Evolutionary conservation across 306 rosid species (phyloP).

Genomic region (Hippophae gyantsensis): DNA sequence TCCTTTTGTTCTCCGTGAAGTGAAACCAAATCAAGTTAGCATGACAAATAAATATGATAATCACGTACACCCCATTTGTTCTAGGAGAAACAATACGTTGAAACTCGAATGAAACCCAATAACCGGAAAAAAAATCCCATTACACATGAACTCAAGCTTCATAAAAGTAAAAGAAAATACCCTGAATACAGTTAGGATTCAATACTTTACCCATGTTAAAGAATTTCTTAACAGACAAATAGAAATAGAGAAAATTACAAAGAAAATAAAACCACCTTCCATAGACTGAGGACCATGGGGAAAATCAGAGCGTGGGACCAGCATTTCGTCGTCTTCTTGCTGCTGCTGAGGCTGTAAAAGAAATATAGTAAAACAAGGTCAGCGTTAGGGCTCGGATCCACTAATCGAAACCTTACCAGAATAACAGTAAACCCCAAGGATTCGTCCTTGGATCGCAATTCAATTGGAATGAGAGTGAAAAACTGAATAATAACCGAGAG

Average conservation of each 20-base stretch:
- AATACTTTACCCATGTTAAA: too few relatives aligned
- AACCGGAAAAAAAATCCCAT: too few relatives aligned
- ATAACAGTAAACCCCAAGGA: conserved; percentile 2
- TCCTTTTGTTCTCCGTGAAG: too few relatives aligned
- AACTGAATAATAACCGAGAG: neutral
- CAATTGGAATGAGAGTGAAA: conserved; percentile 8
- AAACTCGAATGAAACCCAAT: too few relatives aligned
- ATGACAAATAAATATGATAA: too few relatives aligned
- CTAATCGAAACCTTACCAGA: conserved; percentile 24
- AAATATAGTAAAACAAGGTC: neutral
- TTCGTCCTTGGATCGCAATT: conserved; percentile 15
- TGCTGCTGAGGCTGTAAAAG: conserved; percentile 22
- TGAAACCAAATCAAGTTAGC: too few relatives aligned
- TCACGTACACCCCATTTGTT: too few relatives aligned
- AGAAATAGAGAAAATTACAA: neutral
- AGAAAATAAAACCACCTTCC: conserved; percentile 25
- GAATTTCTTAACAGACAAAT: neutral
- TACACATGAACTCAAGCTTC: too few relatives aligned
- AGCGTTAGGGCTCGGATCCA: conserved; percentile 24
- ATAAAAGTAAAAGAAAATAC: too few relatives aligned
- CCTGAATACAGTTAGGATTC: too few relatives aligned
- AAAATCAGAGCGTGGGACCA: conserved; percentile 31
- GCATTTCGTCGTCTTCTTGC: conserved; percentile 44
- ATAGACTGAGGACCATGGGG: conserved; percentile 47
- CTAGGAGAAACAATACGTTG: too few relatives aligned